Percentiles rank a stretch among this genome's conserved stretches.
phyloP scores from a whole-genome alignment of 2,329 filamentous ascomycete species.

The Scleromitrula shiraiana region DNA sequence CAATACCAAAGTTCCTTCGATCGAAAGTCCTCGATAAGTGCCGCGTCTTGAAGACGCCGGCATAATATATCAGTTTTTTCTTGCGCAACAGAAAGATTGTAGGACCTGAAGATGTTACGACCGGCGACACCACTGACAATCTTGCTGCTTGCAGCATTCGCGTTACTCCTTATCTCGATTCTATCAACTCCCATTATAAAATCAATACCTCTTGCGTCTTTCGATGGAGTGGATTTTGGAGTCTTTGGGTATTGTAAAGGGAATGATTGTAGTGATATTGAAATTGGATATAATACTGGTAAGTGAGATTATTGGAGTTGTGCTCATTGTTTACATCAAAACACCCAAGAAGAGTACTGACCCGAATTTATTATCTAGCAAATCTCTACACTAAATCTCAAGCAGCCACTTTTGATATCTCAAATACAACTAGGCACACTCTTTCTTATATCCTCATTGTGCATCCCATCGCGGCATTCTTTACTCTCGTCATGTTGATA shows the following conservation, averaged over 20 bases:
- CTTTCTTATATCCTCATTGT: slow-evolving; percentile 88
- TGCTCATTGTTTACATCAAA: too few relatives aligned
- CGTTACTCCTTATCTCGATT: slow-evolving; percentile 73
- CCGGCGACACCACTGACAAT: slow-evolving; percentile 87
- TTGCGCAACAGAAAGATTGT: slow-evolving; percentile 16
- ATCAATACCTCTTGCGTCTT: slow-evolving; percentile 73
- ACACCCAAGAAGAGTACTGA: background rate
- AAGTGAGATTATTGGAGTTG: slow-evolving; percentile 19
- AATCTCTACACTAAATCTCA: slow-evolving; percentile 21
- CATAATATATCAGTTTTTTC: slow-evolving; percentile 21
- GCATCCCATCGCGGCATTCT: slow-evolving; percentile 80
- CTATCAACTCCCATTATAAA: slow-evolving; percentile 88
- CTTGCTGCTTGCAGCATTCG: slow-evolving; percentile 78
- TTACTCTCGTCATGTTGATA: slow-evolving; percentile 77
- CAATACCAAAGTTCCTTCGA: background rate
- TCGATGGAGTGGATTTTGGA: slow-evolving; percentile 71
- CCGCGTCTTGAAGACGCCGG: slow-evolving; percentile 41
- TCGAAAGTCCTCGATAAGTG: slow-evolving; percentile 14
- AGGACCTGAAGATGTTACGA: slow-evolving; percentile 51
- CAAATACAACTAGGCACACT: slow-evolving; percentile 44
- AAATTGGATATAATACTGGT: slow-evolving; percentile 84
- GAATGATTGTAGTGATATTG: slow-evolving; percentile 58
- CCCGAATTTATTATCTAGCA: slow-evolving; percentile 13
- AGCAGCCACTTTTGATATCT: slow-evolving; percentile 45
- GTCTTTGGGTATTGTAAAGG: slow-evolving; percentile 83